Evolutionary conservation across 2,329 filamentous ascomycete species (phyloP), one percentile per base, ranked within the genome.

Genomic region (Xylogone sp.): DNA sequence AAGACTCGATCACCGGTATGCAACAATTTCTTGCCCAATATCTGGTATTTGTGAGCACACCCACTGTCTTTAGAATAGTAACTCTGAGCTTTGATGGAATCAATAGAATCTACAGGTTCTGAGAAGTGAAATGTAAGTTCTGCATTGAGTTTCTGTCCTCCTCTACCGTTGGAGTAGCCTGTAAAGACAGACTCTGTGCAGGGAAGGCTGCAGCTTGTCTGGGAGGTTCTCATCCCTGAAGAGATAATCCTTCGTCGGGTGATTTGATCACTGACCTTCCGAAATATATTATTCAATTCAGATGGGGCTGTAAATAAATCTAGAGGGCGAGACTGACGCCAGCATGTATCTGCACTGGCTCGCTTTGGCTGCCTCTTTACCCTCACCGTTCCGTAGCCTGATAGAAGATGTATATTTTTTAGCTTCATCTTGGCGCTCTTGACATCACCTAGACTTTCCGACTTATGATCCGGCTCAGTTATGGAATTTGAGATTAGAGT

Each of bases 41-140:
- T 62, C 21, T 56, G 51, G 20, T 47, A 44, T 7, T 45, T 56
- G 18, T 60, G 48, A 16, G 48, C 45, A 45, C 59, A 61, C 3
- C 68, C 69, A 55, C 69, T 71, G 46, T 69, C 63, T 52, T 70
- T 67, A 2, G 69, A 71, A 46, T 70, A 69, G 45, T 68, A 69
- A 49, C 68, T 70, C 45, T 54, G 60, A 21, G 58, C 63, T 53
- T 65, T 67, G 8, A 54, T 4, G 7, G 20, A 7, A 45, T 45
- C 20, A 4, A 8, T 19, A 39, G 9, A 10, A 18, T 19, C 43
- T 4, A n/a, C 4, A 45, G 20, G 13, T 21, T 18, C 4, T 21
- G 13, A 12, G 5, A 16, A n/a, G 16, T 18, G 43, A 19, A 3
- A n/a, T 45, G 43, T 21, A 7, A 19, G 19, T 7, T 10, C 13